phyloP scores from a whole-genome alignment of 257 asterid genomes.

The Solanum phureja region DNA sequence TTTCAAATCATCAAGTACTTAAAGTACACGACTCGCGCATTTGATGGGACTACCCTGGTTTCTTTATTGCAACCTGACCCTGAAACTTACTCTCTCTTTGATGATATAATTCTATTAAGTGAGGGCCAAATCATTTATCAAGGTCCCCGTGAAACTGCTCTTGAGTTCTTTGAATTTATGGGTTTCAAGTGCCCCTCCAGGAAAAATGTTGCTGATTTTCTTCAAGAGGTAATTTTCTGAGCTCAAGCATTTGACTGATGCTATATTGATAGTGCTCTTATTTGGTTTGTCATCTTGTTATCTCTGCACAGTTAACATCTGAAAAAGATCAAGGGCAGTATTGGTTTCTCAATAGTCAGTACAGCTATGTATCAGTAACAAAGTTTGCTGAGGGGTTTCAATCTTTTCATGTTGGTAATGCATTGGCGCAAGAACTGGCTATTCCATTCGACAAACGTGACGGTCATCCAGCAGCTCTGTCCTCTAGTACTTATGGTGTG shows the following conservation, averaged over 20 bases:
- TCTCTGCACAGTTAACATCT: slow-evolving; percentile 40
- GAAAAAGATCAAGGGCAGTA: slow-evolving; percentile 72
- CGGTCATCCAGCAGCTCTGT: slow-evolving; percentile 55
- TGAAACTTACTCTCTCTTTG: slow-evolving; percentile 79
- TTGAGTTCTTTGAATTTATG: slow-evolving; percentile 50
- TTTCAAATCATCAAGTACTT: slow-evolving; percentile 69
- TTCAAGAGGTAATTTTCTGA: slow-evolving; percentile 51
- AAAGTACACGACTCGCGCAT: slow-evolving; percentile 51
- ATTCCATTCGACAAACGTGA: slow-evolving; percentile 34
- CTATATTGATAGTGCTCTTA: not conserved
- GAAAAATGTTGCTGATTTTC: slow-evolving; percentile 82
- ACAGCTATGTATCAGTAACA: slow-evolving; percentile 33
- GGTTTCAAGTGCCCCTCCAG: slow-evolving; percentile 80
- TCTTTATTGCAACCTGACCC: slow-evolving; percentile 93
- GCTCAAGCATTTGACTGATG: slow-evolving; percentile 1
- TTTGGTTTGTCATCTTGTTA: slow-evolving; percentile 9
- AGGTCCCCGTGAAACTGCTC: slow-evolving; percentile 64
- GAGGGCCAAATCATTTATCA: slow-evolving; percentile 86
- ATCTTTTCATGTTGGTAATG: slow-evolving; percentile 42
- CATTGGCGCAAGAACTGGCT: slow-evolving; percentile 34
- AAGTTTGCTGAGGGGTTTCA: slow-evolving; percentile 55
- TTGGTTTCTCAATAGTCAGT: slow-evolving; percentile 43
- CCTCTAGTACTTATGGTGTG: slow-evolving; percentile 39
- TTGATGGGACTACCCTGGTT: slow-evolving; percentile 60
- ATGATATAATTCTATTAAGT: slow-evolving; percentile 66